Evolutionary conservation across 129 eudicot species (phyloP).

Genomic region (Flaveria bidentis): DNA sequence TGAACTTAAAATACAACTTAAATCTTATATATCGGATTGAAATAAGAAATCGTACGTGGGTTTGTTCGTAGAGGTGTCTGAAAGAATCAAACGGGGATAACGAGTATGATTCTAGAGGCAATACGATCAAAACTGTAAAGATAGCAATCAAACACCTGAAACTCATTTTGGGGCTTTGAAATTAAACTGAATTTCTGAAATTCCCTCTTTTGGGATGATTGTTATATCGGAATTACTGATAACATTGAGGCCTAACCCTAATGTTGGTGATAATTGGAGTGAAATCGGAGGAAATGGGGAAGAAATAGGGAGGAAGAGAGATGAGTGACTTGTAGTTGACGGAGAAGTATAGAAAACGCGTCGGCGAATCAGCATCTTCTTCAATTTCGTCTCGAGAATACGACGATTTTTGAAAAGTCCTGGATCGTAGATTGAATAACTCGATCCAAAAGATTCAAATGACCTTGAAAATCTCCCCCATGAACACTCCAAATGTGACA

Average conservation of each 20-base stretch:
- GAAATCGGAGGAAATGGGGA: neutral
- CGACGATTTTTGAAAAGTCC: slow-evolving; percentile 29
- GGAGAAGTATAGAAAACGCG: slow-evolving; percentile 42
- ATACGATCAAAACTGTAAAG: slow-evolving; percentile 17
- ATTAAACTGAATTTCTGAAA: neutral
- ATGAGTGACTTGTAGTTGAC: slow-evolving; percentile 23
- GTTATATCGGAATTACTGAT: too few species aligned
- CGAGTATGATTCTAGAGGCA: slow-evolving; percentile 29
- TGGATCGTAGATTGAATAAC: neutral
- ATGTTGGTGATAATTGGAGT: neutral
- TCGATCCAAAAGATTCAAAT: too few species aligned
- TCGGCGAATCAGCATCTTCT: slow-evolving; percentile 25
- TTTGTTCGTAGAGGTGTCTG: slow-evolving; percentile 27
- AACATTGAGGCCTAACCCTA: too few species aligned
- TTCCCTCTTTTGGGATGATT: too few species aligned
- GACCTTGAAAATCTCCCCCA: too few species aligned
- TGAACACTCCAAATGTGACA: too few species aligned
- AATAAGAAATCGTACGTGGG: slow-evolving; percentile 8
- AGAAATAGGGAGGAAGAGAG: neutral
- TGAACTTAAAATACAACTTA: neutral
- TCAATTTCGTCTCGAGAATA: slow-evolving; percentile 24
- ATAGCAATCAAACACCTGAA: neutral
- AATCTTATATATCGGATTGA: neutral
- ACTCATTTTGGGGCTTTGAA: slow-evolving; percentile 20
- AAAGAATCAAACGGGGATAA: slow-evolving; percentile 20